A percentile compares a stretch with the other conserved stretches of the same genome.
phyloP scores from a whole-genome alignment of 2,329 filamentous ascomycete species.

The Cladophialophora bantiana region DNA sequence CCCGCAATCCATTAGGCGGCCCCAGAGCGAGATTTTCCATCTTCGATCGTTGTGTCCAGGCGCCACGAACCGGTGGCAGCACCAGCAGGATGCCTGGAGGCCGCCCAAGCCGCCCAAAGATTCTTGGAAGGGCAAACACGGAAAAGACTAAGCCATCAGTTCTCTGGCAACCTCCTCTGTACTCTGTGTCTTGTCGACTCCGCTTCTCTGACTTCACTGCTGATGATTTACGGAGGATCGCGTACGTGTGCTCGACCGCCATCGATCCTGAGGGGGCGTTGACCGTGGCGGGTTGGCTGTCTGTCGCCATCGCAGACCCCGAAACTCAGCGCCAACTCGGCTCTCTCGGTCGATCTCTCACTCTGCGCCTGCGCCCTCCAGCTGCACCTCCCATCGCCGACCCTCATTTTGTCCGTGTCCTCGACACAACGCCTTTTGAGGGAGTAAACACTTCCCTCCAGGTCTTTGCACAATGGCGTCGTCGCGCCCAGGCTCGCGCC shows the following conservation, averaged over 20 bases:
- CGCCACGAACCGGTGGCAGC: background rate
- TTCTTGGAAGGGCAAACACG: background rate
- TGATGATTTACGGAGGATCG: no score
- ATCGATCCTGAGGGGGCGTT: background rate
- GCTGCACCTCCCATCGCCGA: background rate
- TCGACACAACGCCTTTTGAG: background rate
- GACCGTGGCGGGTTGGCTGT: constrained; percentile 1
- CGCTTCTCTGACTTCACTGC: background rate
- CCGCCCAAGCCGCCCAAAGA: background rate
- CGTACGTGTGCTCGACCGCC: background rate
- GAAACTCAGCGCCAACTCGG: background rate
- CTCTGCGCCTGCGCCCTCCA: background rate
- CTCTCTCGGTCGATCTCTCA: background rate
- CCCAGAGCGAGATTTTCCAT: background rate
- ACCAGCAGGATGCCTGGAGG: background rate
- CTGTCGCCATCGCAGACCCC: background rate
- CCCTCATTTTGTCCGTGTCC: background rate
- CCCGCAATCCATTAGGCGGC: background rate
- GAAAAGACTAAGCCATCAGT: no score
- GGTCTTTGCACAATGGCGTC: constrained; percentile 26
- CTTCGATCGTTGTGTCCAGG: background rate
- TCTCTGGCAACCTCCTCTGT: no score
- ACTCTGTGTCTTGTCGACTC: background rate
- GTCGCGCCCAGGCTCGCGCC: constrained; percentile 26
- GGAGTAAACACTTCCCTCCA: background rate